A percentile compares a stretch with the other conserved stretches of the same genome.
phyloP scores from a whole-genome alignment of 495 filamentous ascomycete genomes.

The Penicillium simplicissimum region DNA sequence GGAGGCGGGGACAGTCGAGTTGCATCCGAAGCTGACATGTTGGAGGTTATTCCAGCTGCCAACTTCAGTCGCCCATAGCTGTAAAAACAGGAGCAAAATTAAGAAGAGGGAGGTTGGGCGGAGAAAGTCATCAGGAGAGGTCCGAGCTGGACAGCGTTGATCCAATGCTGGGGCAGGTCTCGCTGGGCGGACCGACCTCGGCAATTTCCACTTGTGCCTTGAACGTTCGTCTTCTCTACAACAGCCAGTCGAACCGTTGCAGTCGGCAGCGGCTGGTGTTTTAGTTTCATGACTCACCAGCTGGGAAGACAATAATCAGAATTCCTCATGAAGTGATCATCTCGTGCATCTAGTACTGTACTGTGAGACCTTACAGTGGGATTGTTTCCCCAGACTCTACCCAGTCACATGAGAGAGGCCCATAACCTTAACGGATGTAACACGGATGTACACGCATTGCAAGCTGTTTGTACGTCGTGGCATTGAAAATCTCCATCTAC shows the following conservation, averaged over 20 bases:
- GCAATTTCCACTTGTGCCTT: background rate
- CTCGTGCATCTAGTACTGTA: background rate
- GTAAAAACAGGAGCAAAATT: background rate
- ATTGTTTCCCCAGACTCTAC: background rate
- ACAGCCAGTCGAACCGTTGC: background rate
- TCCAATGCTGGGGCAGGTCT: constrained; percentile 1
- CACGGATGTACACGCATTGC: background rate
- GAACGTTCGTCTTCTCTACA: background rate
- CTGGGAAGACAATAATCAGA: too few species aligned
- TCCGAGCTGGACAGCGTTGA: background rate
- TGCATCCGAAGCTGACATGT: constrained; percentile 21
- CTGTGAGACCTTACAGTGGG: background rate
- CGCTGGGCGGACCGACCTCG: constrained; percentile 16
- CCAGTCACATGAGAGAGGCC: background rate
- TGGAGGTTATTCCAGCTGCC: background rate
- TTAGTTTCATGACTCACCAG: background rate
- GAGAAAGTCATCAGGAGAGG: constrained; percentile 2
- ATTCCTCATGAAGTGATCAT: too few species aligned
- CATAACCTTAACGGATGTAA: background rate
- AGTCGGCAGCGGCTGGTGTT: background rate
- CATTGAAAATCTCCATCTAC: background rate
- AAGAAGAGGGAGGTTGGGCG: background rate
- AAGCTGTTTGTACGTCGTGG: background rate
- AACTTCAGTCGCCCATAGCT: constrained; percentile 12
- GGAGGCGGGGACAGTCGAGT: constrained; percentile 12